Percentiles rank a stretch among this genome's conserved stretches.
These are phyloP conservation scores for Wickerhamiella galacta DNA, from an alignment of 805 yeast species.

Conservation along the genomic window DNA sequence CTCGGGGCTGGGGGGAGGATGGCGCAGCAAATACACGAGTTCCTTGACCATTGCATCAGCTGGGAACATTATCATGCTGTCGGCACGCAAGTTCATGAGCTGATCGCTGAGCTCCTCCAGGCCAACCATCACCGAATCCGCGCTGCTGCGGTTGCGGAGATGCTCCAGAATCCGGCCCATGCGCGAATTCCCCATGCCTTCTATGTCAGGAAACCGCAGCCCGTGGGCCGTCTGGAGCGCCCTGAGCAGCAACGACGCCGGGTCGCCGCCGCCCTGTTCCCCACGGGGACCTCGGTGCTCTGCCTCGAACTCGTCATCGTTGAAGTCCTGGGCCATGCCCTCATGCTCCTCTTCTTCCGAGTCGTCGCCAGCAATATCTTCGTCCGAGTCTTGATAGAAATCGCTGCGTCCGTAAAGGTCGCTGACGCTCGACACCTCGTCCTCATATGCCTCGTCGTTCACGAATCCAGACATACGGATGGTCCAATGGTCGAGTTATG, in stretches of 20 bases:
- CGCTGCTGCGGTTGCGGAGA: not conserved
- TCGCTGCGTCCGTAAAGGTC: not conserved
- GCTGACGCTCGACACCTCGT: not conserved
- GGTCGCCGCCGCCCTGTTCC: too few species aligned
- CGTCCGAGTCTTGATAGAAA: not conserved
- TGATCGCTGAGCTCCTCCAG: constrained; percentile 5
- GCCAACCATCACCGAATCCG: constrained; percentile 1
- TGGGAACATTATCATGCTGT: constrained; percentile 4
- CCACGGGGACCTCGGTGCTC: not conserved
- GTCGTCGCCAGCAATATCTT: not conserved
- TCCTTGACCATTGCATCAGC: not conserved
- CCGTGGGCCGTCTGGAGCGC: too few species aligned
- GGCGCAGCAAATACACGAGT: not conserved
- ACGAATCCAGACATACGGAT: not conserved
- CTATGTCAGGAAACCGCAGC: not conserved
- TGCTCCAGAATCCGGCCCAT: not conserved
- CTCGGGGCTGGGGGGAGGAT: constrained; percentile 38
- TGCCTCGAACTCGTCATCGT: not conserved
- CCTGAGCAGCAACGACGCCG: too few species aligned
- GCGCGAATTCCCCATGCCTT: not conserved
- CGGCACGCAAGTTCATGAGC: constrained; percentile 5
- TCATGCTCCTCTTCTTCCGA: not conserved
- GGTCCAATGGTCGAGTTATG: too few species aligned
- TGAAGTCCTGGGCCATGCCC: not conserved
- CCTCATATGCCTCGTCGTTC: not conserved